Base-by-base conservation (phyloP, 2,329 filamentous ascomycete genomes). In the Apiospora sp. region DNA sequence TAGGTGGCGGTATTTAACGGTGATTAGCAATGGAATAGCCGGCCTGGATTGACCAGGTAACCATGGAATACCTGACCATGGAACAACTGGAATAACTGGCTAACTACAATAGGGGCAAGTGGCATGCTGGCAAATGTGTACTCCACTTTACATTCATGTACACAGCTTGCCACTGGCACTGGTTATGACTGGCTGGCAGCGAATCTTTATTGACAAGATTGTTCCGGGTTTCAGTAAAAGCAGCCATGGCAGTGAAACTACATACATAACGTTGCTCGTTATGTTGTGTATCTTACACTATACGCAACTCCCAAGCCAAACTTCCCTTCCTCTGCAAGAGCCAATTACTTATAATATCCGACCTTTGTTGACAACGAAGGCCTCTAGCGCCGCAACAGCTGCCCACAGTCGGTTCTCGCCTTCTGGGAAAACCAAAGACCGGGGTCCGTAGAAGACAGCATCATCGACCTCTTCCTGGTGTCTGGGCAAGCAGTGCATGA, bases 401-500 rank as follows among this genome's bases (percentile, higher is more conserved):
- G 94, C 92, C 93, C 95, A 99, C 48, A 99, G 83, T 76, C 96
- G 91, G 81, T 99, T 99, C 85, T 98, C 95, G 0, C 94, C 96
- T 83, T 99, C 96, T 1, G 90, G 91, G 85, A 98, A 99, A 4
- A 98, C 96, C 37, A 99, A 86, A 51, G 94, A 97, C 79, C 92
- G 89, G 0, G 90, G 87, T 68, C 94, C 92, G 83, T 98, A 98
- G 81, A 99, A 98, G 1, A 99, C 95, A 80, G 96, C 95, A 79
- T 99, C 96, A 72, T 89, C 91, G 46, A 99, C 96, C 85, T 99
- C 96, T 82, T 99, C 96, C 0, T 90, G 90, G 81, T 99, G 95
- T 75, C 96, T 90, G 19, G 96, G 96, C 73, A 99, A 84, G 82
- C 96, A 99, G 86, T 99, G 96, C 96, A 99, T 98, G 82, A 99